phyloP scores from a whole-genome alignment of 2,329 filamentous ascomycete species.

The Uncinocarpus reesii region DNA sequence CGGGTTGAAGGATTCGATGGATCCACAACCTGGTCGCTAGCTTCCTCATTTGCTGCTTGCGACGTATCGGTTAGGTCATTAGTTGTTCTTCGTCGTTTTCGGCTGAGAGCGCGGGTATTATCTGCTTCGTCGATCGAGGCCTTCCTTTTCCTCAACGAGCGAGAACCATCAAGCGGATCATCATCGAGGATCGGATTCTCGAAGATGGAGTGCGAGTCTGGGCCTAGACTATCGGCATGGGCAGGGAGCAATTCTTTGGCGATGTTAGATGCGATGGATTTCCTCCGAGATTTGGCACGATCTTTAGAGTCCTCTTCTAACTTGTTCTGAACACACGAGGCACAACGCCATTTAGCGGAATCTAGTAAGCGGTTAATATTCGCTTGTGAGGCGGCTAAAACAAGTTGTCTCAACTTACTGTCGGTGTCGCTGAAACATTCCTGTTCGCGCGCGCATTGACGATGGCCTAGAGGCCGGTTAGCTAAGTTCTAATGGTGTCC shows the following conservation, averaged over 20 bases:
- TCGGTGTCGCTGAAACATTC: constrained; percentile 52
- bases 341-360: constrained; percentile 52
- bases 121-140: constrained; percentile 59
- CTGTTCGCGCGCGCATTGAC: constrained; percentile 72
- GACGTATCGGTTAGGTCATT: constrained; percentile 19
- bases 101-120: constrained; percentile 37
- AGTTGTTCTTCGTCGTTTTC: constrained; percentile 36
- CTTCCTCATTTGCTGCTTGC: constrained; percentile 15
- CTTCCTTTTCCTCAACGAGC: constrained; percentile 73
- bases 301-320: constrained; percentile 24
- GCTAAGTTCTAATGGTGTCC: constrained; percentile 26
- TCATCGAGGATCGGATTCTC: constrained; percentile 61
- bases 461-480: constrained; percentile 61
- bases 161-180: constrained; percentile 64
- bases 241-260: constrained; percentile 63
- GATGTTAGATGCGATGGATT: constrained; percentile 54
- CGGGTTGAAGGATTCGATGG: constrained; percentile 12
- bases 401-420: constrained; percentile 43
- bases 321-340: constrained; percentile 42
- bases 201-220: constrained; percentile 67
- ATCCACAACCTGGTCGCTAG: constrained; percentile 4
- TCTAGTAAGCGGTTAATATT: constrained; percentile 32
- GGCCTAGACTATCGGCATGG: constrained; percentile 52
- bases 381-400: neutral
- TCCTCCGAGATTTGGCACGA: constrained; percentile 30